These are phyloP conservation scores for Neonectria sp. DNA, from an alignment of 2,329 filamentous ascomycete genomes.

Conservation along the genomic window DNA sequence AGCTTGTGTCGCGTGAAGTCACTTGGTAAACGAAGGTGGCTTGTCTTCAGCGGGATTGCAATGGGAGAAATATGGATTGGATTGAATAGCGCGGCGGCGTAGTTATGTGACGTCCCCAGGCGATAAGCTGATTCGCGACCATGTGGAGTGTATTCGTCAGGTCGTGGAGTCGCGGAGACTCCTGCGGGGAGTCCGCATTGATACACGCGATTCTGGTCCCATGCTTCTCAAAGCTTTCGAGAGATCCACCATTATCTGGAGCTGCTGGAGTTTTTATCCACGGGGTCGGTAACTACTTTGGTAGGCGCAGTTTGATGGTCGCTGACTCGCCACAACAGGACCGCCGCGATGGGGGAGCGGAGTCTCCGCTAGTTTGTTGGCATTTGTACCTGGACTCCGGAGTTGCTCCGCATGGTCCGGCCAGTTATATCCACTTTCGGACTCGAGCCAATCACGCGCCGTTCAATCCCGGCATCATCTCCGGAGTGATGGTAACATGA, in stretches of 20 bases:
- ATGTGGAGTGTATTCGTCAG: background rate
- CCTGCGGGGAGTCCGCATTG: background rate
- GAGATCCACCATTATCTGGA: background rate
- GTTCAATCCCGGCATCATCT: background rate
- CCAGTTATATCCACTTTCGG: background rate
- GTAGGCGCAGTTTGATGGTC: background rate
- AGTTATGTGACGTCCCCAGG: slow-evolving; percentile 1
- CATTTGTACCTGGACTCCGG: background rate
- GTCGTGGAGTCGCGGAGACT: background rate
- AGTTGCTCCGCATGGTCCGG: background rate
- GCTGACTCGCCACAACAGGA: background rate
- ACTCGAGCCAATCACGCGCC: background rate
- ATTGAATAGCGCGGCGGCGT: background rate
- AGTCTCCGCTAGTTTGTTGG: background rate
- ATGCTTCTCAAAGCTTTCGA: background rate
- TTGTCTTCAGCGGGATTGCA: background rate
- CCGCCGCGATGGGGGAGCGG: background rate
- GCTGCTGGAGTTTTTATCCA: background rate
- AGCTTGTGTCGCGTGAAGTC: background rate
- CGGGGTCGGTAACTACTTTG: no score
- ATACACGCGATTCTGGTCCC: background rate
- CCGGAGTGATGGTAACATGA: background rate
- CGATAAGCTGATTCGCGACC: background rate
- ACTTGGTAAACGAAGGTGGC: background rate
- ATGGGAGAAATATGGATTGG: background rate